Evolutionary conservation across 305 asterid species (phyloP).

Genomic region (Rubia peregrina): DNA sequence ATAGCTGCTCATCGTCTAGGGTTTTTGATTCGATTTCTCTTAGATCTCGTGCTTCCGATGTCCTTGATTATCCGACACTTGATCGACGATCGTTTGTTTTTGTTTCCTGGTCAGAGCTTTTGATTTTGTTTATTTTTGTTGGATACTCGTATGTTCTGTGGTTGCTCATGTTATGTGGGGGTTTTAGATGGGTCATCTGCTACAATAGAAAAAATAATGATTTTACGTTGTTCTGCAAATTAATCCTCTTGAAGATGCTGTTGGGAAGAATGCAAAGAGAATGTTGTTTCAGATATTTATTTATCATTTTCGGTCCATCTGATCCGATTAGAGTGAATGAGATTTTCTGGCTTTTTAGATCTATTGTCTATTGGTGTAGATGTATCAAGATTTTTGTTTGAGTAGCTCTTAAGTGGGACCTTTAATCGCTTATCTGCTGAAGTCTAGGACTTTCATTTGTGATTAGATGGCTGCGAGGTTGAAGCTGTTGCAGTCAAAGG

Average conservation of each 20-base stretch:
- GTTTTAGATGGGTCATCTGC: neutral
- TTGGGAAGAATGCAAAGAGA: neutral
- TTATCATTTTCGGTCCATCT: neutral
- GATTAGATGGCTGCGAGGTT: slow-evolving; percentile 66
- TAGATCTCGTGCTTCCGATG: slow-evolving; percentile 13
- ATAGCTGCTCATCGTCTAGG: neutral
- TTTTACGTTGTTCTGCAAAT: neutral
- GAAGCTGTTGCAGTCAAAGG: slow-evolving; percentile 69
- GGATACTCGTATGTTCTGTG: neutral
- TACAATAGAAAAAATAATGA: neutral
- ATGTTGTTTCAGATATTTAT: neutral
- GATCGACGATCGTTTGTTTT: neutral
- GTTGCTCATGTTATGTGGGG: neutral
- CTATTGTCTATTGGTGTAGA: neutral
- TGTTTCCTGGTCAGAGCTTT: neutral
- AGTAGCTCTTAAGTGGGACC: neutral
- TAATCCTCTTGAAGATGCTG: neutral
- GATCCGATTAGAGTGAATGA: neutral
- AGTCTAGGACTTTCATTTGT: slow-evolving; percentile 25
- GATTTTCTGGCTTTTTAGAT: neutral
- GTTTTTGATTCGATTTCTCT: neutral
- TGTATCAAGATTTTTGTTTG: neutral
- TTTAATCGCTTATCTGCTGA: slow-evolving; percentile 7
- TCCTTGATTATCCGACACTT: neutral
- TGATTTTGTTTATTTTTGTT: neutral